phyloP scores from a whole-genome alignment of 2,329 filamentous ascomycete genomes.

The Fusarium sp. region DNA sequence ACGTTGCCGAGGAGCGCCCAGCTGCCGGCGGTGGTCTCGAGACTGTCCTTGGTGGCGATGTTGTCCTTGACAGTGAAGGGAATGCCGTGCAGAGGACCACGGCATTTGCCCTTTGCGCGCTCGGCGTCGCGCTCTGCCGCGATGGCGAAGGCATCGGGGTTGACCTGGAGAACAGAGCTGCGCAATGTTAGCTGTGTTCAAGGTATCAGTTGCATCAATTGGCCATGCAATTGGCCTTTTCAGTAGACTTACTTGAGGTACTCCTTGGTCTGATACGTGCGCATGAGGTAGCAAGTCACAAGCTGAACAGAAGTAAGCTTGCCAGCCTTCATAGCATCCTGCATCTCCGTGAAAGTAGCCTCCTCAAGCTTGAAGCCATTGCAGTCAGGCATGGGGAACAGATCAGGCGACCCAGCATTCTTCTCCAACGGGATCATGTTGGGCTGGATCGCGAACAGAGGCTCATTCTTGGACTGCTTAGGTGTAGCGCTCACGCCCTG shows the following conservation, averaged over 20 bases:
- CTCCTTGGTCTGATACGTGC: slow-evolving; percentile 68
- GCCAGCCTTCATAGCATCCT: slow-evolving; percentile 63
- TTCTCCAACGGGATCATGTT: slow-evolving; percentile 48
- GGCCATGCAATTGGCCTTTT: not conserved
- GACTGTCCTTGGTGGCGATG: slow-evolving; percentile 78
- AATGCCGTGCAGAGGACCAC: slow-evolving; percentile 78
- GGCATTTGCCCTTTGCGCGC: slow-evolving; percentile 61
- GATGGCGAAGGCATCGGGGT: slow-evolving; percentile 72
- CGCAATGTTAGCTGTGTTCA: not conserved
- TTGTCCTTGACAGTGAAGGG: slow-evolving; percentile 75
- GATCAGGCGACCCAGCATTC: slow-evolving; percentile 48
- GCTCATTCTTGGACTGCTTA: slow-evolving; percentile 6
- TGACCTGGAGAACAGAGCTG: slow-evolving; percentile 70
- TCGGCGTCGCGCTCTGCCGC: slow-evolving; percentile 69
- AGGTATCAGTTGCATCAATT: not conserved
- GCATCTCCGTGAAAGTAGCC: slow-evolving; percentile 74
- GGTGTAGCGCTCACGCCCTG: slow-evolving; percentile 20
- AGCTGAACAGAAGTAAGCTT: slow-evolving; percentile 67
- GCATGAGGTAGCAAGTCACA: slow-evolving; percentile 68
- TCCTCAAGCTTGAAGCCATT: slow-evolving; percentile 71
- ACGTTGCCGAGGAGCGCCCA: slow-evolving; percentile 72
- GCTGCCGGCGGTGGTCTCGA: slow-evolving; percentile 79
- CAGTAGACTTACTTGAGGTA: slow-evolving; percentile 66
- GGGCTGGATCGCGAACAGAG: slow-evolving; percentile 38
- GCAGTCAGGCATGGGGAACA: slow-evolving; percentile 72